Evolutionary conservation across 768 basidiomycete genomes (phyloP).

Genomic region (Lyophyllum atratum): DNA sequence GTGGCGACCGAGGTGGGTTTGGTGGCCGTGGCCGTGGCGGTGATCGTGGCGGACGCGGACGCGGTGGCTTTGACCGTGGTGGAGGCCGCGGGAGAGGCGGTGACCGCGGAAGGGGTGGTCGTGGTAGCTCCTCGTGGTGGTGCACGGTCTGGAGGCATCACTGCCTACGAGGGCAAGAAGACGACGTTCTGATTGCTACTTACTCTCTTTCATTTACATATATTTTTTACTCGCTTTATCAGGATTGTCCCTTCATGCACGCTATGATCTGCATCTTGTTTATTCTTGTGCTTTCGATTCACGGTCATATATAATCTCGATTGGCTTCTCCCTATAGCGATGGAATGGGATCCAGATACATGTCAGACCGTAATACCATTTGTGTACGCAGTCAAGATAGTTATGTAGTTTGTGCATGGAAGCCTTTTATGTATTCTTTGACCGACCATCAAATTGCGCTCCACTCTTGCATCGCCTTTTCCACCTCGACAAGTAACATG

Average conservation of each 20-base stretch:
- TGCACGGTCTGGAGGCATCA: constrained; percentile 64
- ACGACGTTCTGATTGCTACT: constrained; percentile 52
- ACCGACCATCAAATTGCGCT: not conserved
- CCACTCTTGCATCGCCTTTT: constrained; percentile 36
- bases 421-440: not conserved
- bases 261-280: constrained; percentile 2
- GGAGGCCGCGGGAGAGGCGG: constrained; percentile 48
- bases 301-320: not conserved
- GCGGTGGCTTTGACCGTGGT: constrained; percentile 40
- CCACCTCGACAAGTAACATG: constrained; percentile 34
- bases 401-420: constrained; percentile 8
- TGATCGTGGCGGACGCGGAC: constrained; percentile 28
- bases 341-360: not conserved
- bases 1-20: constrained; percentile 45
- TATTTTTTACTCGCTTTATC: not conserved
- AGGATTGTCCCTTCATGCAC: not conserved
- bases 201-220: not conserved
- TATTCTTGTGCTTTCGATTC: constrained; percentile 9
- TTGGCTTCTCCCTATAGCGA: not conserved
- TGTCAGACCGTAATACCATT: not conserved
- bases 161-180: constrained; percentile 68
- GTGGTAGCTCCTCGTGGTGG: constrained; percentile 46
- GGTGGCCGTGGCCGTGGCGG: constrained; percentile 31
- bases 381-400: not conserved
- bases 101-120: constrained; percentile 41